phyloP scores from a whole-genome alignment of 1,284 basidiomycete species.

The Pyrrhoderma noxium region DNA sequence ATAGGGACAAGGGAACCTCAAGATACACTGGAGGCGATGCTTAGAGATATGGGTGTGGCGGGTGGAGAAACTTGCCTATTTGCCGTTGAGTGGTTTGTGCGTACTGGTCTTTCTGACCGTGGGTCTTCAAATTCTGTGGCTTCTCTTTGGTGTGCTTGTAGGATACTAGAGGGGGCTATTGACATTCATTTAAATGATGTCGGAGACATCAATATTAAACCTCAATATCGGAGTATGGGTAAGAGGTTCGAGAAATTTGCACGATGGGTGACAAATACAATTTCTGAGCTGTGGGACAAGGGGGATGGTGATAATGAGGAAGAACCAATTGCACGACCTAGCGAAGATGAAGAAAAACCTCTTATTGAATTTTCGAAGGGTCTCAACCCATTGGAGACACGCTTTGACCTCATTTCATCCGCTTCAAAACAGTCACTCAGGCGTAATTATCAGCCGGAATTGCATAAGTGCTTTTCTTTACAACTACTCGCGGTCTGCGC shows the following conservation, averaged over 20 bases:
- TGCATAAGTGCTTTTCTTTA: constrained; percentile 59
- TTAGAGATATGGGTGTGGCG: constrained; percentile 64
- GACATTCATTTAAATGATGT: constrained; percentile 28
- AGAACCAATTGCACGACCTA: constrained; percentile 11
- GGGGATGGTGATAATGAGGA: constrained; percentile 25
- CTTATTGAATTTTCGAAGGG: constrained; percentile 53
- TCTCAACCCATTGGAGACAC: constrained; percentile 25
- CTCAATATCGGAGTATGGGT: constrained; percentile 20
- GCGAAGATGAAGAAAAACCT: constrained; percentile 24
- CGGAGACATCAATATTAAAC: constrained; percentile 22
- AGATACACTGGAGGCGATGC: constrained; percentile 57
- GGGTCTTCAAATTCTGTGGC: constrained; percentile 32
- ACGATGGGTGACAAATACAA: constrained; percentile 49
- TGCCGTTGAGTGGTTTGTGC: constrained; percentile 76
- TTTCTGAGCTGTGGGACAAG: constrained; percentile 68
- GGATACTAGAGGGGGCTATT: constrained; percentile 66
- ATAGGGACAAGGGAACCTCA: constrained; percentile 51
- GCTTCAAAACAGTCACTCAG: constrained; percentile 13
- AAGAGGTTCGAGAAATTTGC: constrained; percentile 60
- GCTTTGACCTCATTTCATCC: constrained; percentile 11
- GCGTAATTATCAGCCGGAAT: constrained; percentile 33
- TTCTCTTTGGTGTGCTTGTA: constrained; percentile 78
- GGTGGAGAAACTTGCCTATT: constrained; percentile 64
- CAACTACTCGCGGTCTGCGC: constrained; percentile 68
- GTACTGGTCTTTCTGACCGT: constrained; percentile 41